Evolutionary conservation across 2,329 filamentous ascomycete genomes (phyloP), one percentile per base, ranked within the genome.

Genomic region (Fusarium irregulare): DNA sequence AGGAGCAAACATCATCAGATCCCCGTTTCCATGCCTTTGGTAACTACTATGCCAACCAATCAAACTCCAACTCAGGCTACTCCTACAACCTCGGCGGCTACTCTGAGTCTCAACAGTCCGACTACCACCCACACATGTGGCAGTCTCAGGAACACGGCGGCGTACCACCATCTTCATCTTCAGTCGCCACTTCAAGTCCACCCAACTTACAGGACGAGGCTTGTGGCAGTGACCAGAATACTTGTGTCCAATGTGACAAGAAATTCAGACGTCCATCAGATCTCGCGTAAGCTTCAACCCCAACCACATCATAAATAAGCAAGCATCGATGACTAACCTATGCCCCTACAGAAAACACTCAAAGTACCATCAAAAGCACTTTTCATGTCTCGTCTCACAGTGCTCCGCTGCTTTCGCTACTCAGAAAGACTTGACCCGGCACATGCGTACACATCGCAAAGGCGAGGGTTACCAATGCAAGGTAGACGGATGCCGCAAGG

Each of bases 341-440:
- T n/a, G 10, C 40, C 20, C 20, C 9, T 41, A 10, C 30, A 75
- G 73, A 14, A 75, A 75, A 53, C 73, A 76, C 48, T 72, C 75
- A 64, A 75, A 75, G 56, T 75, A 75, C 48, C 73, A 75, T 60
- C 71, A 76, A 59, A 75, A 75, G 58, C 72, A 73, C 66, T 75
- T 73, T 44, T 69, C 72, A 23, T 75, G 73, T 62, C 72, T 75
- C 18, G 72, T 66, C 41, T 64, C 66, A 2, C 72, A 70, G 14
- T 75, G 73, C 28, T 70, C 73, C 30, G 73, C 73, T 45, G 73
- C 72, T 11, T 75, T 75, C 37, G 72, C 73, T 45, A 75, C 73
- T 11, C 73, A 75, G 50, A 75, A 75, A 30, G 73, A 75, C 46
- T 50, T 75, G 25, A 73, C 71, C 32, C 63, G 73, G 18, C 73